phyloP scores from a whole-genome alignment of 2,329 filamentous ascomycete species.

The Pyrenophora seminiperda region DNA sequence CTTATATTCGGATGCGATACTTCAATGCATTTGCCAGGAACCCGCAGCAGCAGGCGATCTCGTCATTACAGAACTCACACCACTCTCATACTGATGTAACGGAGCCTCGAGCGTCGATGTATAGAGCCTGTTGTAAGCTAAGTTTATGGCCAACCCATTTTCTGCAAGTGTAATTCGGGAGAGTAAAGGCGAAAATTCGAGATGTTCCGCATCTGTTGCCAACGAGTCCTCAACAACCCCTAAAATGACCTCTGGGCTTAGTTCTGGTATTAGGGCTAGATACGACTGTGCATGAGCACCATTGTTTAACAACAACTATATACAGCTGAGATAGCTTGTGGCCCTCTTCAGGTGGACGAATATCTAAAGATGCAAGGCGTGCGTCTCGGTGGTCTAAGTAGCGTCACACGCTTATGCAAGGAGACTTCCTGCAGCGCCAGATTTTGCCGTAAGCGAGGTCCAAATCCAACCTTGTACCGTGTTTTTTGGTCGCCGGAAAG shows the following conservation, averaged over 20 bases:
- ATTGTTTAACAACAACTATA: constrained; percentile 28
- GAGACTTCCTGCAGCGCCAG: neutral
- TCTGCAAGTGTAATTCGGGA: constrained; percentile 6
- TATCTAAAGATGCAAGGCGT: neutral
- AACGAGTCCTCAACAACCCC: constrained; percentile 24
- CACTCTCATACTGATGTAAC: neutral
- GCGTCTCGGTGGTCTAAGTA: neutral
- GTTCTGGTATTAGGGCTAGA: constrained; percentile 29
- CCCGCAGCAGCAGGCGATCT: neutral
- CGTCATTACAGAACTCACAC: neutral
- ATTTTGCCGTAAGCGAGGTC: neutral
- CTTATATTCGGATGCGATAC: neutral
- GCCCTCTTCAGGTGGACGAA: neutral
- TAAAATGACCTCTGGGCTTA: constrained; percentile 16
- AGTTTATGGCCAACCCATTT: neutral
- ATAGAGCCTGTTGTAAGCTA: constrained; percentile 9
- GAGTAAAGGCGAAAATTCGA: constrained; percentile 26
- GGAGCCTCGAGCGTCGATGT: neutral
- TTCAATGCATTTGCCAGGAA: neutral
- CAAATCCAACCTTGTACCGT: neutral
- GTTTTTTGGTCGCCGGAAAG: too few species aligned
- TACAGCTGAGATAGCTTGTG: constrained; percentile 16
- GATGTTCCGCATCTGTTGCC: constrained; percentile 21
- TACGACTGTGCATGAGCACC: constrained; percentile 29
- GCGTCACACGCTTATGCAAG: constrained; percentile 12